These are phyloP conservation scores for Gnomoniopsis sp. DNA, from an alignment of 2,329 filamentous ascomycete genomes.

Conservation along the genomic window DNA sequence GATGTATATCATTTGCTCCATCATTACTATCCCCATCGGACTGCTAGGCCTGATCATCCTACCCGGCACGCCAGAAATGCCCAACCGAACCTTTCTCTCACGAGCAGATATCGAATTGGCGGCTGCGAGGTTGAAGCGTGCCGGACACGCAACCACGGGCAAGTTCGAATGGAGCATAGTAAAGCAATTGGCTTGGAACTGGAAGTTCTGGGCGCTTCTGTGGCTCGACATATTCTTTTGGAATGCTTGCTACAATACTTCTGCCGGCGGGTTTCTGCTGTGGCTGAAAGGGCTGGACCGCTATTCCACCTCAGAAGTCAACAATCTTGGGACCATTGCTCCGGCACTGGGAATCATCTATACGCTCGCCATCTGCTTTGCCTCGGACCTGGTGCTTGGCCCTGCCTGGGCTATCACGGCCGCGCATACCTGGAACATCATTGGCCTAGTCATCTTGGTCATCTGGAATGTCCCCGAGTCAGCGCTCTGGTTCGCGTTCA, in stretches of 20 bases:
- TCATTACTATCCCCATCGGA: slow-evolving; percentile 54
- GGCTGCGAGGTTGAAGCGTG: slow-evolving; percentile 39
- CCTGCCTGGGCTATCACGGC: slow-evolving; percentile 54
- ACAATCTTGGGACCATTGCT: slow-evolving; percentile 48
- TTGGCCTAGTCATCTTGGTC: slow-evolving; percentile 49
- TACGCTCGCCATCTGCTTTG: slow-evolving; percentile 50
- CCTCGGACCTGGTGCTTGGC: slow-evolving; percentile 49
- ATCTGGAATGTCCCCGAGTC: slow-evolving; percentile 55
- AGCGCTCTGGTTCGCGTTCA: slow-evolving; percentile 51
- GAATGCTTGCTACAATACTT: slow-evolving; percentile 47
- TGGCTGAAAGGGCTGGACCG: slow-evolving; percentile 55
- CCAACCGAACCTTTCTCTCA: slow-evolving; percentile 44
- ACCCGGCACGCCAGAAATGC: slow-evolving; percentile 47
- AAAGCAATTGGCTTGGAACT: slow-evolving; percentile 34
- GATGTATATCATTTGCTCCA: slow-evolving; percentile 53
- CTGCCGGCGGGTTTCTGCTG: slow-evolving; percentile 48
- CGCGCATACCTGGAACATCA: slow-evolving; percentile 46
- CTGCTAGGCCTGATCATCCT: slow-evolving; percentile 48
- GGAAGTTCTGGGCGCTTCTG: slow-evolving; percentile 49
- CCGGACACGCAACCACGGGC: slow-evolving; percentile 37
- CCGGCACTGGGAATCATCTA: slow-evolving; percentile 57
- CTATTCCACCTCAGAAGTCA: slow-evolving; percentile 43
- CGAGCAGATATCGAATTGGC: slow-evolving; percentile 45
- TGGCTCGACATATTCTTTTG: slow-evolving; percentile 54
- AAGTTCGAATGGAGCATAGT: slow-evolving; percentile 31